Evolutionary conservation across 805 yeast genomes (phyloP).

Genomic region (Candida qinlingensis): DNA sequence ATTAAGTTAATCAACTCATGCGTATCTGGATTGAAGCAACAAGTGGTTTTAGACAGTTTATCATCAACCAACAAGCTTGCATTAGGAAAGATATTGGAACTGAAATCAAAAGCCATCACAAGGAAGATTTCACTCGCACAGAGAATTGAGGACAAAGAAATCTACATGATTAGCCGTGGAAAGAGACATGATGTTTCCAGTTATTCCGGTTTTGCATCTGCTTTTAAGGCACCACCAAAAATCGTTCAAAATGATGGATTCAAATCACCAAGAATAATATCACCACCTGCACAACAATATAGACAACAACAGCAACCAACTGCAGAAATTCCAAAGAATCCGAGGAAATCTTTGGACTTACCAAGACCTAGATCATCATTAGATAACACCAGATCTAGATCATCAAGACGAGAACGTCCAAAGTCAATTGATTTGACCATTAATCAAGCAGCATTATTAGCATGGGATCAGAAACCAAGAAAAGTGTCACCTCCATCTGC

Average conservation of each 20-base stretch:
- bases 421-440: conserved; percentile 23
- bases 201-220: conserved; percentile 23
- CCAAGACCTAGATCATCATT: conserved; percentile 12
- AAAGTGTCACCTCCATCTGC: conserved; percentile 12
- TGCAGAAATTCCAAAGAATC: not conserved
- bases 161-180: conserved; percentile 10
- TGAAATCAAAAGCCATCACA: conserved; percentile 14
- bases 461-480: conserved; percentile 22
- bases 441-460: conserved; percentile 22
- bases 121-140: conserved; percentile 12
- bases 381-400: conserved; percentile 5
- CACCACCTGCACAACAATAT: not conserved
- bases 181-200: conserved; percentile 18
- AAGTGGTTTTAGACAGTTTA: conserved; percentile 3
- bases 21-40: conserved; percentile 2
- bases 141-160: conserved; percentile 10
- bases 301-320: not conserved
- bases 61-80: conserved; percentile 13
- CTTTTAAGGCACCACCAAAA: conserved; percentile 11
- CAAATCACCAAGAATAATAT: conserved; percentile 8
- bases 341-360: conserved; percentile 14
- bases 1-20: conserved; percentile 9
- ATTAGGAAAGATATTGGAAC: conserved; percentile 12
- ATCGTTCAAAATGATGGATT: conserved; percentile 4
- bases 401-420: conserved; percentile 16